Base-by-base conservation (phyloP, 768 basidiomycete genomes). In the Lactarius psammicola region DNA sequence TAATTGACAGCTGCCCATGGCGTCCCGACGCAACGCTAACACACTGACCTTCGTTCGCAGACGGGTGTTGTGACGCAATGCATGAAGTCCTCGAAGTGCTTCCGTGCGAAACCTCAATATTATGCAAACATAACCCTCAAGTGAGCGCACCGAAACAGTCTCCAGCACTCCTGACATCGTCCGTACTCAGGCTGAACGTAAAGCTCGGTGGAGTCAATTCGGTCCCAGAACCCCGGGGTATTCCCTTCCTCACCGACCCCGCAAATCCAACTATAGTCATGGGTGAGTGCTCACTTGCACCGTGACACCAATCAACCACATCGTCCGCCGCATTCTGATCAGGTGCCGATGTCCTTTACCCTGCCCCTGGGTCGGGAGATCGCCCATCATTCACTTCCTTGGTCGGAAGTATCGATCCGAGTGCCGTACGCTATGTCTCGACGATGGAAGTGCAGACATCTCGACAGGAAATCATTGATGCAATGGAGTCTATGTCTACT, bases 321-420 rank as follows among this genome's bases (percentile, higher is more conserved):
- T 5, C 31, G 40, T 34, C 40, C n/a, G 13, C 38, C 7, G 2
- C 18, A 6, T 34, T 59, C 61, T 59, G 51, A 67, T 13, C 63
- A 89, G 87, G 89, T 67, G 91, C 91, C 20, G 90, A 93, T 73
- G 90, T 90, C 33, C 90, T 91, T 46, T 91, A 94, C 70, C 91
- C 92, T 10, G 83, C 90, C 8, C 90, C 92, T 23, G 90, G 90
- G 10, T 83, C 89, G 0, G 84, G 82, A n/a, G 89, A 86, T 20
- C 84, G 87, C 4, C 92, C 92, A 1, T 94, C 92, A 0, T 93
- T 90, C 73, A 89, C 92, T 0, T 81, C 90, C 7, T 78, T 94
- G 7, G 92, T 94, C 20, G 90, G 83, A 34, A 94, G 87, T 67
- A 85, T 94, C 33, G 92, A 94, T 73, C 84, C 84, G 0, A 84